A percentile compares a stretch with the other conserved stretches of the same genome.
phyloP scores from a whole-genome alignment of 495 filamentous ascomycete genomes.

The Halenospora varia region DNA sequence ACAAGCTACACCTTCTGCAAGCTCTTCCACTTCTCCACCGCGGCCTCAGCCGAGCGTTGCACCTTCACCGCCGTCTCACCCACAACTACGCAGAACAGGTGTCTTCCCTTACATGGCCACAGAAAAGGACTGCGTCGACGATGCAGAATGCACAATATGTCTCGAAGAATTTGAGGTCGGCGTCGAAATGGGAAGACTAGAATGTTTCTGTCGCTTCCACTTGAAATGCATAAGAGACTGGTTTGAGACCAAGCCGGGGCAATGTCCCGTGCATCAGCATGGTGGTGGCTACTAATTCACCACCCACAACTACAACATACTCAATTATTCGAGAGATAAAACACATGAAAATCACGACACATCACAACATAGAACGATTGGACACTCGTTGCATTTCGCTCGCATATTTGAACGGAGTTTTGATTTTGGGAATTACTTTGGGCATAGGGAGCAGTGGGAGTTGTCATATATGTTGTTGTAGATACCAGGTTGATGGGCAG shows the following conservation, averaged over 20 bases:
- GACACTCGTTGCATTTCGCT: background rate
- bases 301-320: too few relatives aligned
- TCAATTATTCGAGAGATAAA: conserved; percentile 10
- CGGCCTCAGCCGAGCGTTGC: too few relatives aligned
- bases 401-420: background rate
- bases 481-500: too few relatives aligned
- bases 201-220: conserved; percentile 94
- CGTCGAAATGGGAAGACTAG: conserved; percentile 73
- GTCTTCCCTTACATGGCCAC: conserved; percentile 70
- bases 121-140: conserved; percentile 85
- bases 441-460: too few relatives aligned
- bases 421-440: too few relatives aligned
- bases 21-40: too few relatives aligned
- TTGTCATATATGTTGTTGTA: too few relatives aligned
- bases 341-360: too few relatives aligned
- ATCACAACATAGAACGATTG: background rate
- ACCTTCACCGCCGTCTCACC: too few relatives aligned
- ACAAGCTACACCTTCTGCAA: conserved; percentile 14
- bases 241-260: conserved; percentile 46
- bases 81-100: conserved; percentile 33
- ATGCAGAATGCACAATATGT: conserved; percentile 89
- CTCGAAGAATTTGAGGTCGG: conserved; percentile 93
- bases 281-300: conserved; percentile 23
- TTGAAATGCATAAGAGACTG: conserved; percentile 57
- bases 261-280: conserved; percentile 54